Conservation (phyloP, 805 yeast species). For the Sporopachydermia quercuum region DNA sequence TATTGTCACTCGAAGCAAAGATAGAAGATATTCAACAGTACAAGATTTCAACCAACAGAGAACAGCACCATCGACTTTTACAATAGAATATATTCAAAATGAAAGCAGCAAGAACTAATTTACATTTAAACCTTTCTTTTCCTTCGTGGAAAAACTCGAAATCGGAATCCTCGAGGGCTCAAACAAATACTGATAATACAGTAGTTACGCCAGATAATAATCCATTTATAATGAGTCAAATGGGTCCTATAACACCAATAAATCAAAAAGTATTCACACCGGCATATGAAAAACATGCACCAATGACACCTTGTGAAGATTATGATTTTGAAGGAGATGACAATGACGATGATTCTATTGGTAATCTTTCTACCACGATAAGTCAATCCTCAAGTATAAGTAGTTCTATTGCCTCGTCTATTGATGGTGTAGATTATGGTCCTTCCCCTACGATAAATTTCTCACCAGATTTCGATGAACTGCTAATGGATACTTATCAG, state of each 20-base stretch:
- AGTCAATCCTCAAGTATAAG: background rate
- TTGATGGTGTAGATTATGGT: background rate
- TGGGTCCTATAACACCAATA: background rate
- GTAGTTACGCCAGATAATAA: background rate
- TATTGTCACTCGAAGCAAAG: too few relatives aligned
- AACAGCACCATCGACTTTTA: too few relatives aligned
- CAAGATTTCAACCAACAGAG: too few relatives aligned
- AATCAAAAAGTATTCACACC: conserved; percentile 1
- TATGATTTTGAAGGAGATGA: background rate
- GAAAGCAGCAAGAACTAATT: background rate
- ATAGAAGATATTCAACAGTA: too few relatives aligned
- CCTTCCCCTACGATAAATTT: background rate
- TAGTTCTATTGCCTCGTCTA: background rate
- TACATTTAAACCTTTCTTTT: background rate
- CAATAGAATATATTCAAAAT: too few relatives aligned
- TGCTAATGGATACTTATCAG: background rate
- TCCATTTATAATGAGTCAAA: background rate
- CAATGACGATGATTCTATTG: background rate
- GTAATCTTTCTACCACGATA: background rate
- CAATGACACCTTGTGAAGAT: background rate
- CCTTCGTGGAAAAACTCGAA: background rate
- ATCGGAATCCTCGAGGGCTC: too few relatives aligned
- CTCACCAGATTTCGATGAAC: conserved; percentile 9
- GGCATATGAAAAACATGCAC: background rate
- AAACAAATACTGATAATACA: background rate